Conservation (phyloP, 2,329 filamentous ascomycete genomes). For the Paecilomyces sp. region DNA sequence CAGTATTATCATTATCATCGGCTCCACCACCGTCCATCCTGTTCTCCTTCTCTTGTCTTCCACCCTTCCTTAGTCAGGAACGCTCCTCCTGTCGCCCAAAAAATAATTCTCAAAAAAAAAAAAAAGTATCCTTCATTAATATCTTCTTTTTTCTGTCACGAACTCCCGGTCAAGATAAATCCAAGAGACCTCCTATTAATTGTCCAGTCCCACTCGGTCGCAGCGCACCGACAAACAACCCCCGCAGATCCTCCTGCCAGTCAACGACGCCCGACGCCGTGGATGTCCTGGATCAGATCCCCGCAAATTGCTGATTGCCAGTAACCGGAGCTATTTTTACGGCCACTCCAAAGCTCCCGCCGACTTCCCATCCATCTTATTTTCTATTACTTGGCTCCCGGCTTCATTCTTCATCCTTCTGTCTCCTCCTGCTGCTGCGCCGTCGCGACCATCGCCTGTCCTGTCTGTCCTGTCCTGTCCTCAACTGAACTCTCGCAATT, state of each 20-base stretch:
- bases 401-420: no score
- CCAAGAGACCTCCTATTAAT: neutral
- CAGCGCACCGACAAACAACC: neutral
- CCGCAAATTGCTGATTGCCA: neutral
- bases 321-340: neutral
- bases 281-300: neutral
- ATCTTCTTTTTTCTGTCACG: no score
- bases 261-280: neutral
- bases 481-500: neutral
- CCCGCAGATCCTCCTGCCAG: neutral
- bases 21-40: neutral
- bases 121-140: no score
- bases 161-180: neutral
- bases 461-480: no score
- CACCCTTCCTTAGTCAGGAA: neutral
- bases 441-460: neutral
- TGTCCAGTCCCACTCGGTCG: neutral
- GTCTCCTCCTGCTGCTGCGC: neutral
- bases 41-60: neutral
- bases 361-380: neutral
- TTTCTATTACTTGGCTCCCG: neutral
- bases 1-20: neutral
- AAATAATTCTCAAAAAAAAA: no score
- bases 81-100: neutral
- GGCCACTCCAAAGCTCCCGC: neutral